Conservation (phyloP, 306 rosid species). For the Oemleria cerasiformis region DNA sequence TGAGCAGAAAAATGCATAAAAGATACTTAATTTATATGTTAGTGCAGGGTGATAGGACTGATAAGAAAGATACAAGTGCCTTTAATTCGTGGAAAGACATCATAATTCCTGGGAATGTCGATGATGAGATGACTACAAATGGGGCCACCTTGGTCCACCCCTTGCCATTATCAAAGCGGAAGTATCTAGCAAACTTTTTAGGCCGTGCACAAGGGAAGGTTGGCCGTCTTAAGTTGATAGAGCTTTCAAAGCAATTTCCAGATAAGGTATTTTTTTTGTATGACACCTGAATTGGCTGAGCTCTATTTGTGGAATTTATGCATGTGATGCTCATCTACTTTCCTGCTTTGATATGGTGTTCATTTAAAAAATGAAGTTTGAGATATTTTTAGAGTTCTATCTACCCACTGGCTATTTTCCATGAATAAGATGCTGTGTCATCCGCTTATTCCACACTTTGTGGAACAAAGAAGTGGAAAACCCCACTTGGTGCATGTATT, state of each 20-base stretch:
- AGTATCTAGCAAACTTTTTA: conserved; percentile 81
- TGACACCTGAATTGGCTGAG: conserved; percentile 14
- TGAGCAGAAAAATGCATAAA: neutral
- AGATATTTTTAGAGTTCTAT: neutral
- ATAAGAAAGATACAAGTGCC: conserved; percentile 84
- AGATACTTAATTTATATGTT: conserved; percentile 25
- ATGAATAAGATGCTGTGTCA: neutral
- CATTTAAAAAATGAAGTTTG: neutral
- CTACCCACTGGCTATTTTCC: neutral
- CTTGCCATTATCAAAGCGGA: conserved; percentile 75
- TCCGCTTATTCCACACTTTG: neutral
- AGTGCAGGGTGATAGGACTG: conserved; percentile 91
- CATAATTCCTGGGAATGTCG: conserved; percentile 93
- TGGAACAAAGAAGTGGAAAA: neutral
- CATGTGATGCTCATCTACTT: neutral
- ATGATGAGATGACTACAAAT: conserved; percentile 66
- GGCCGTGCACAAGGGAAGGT: conserved; percentile 97
- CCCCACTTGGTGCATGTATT: neutral
- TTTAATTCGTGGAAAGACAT: conserved; percentile 98
- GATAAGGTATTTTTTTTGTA: conserved; percentile 57
- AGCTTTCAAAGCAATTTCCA: conserved; percentile 77
- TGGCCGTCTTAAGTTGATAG: conserved; percentile 80
- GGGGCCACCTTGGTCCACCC: conserved; percentile 52
- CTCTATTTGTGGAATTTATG: conserved; percentile 9
- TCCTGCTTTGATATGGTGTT: neutral